Evolutionary conservation across 352 stramenopile species (phyloP).

Genomic region (Phytophthora capsici): DNA sequence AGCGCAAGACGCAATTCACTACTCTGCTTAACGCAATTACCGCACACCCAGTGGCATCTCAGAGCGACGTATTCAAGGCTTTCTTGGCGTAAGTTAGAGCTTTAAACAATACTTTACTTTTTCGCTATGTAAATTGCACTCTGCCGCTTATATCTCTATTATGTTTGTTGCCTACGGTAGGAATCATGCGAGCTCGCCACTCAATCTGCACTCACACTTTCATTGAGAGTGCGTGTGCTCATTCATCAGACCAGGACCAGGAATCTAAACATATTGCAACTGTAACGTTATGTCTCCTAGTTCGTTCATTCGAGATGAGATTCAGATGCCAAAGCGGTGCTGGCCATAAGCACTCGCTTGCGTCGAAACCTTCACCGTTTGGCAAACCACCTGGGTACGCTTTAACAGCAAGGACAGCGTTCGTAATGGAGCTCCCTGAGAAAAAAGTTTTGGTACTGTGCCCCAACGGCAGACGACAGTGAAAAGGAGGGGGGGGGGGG

Average conservation of each 20-base stretch:
- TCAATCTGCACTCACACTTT: background rate
- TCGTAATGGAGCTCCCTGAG: conserved; percentile 20
- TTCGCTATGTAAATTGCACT: conserved; percentile 33
- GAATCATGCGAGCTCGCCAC: background rate
- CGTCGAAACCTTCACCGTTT: background rate
- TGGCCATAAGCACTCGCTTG: background rate
- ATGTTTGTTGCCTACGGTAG: background rate
- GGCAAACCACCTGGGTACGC: background rate
- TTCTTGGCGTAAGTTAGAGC: conserved; percentile 51
- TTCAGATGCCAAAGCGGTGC: conserved; percentile 17
- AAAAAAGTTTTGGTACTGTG: conserved; percentile 11
- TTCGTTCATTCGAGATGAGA: background rate
- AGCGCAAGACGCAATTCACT: conserved; percentile 63
- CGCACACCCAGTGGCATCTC: conserved; percentile 48
- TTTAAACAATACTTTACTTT: conserved; percentile 12
- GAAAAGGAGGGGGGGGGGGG: background rate
- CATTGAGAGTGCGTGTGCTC: background rate
- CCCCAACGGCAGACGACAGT: conserved; percentile 10
- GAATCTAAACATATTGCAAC: too few relatives aligned
- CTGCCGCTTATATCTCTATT: background rate
- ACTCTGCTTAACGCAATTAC: conserved; percentile 66
- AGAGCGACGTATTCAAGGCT: conserved; percentile 53
- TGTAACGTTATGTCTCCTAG: background rate
- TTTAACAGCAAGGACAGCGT: conserved; percentile 5
- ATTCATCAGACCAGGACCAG: conserved; percentile 5